Conservation (phyloP, 2,329 filamentous ascomycete genomes). For the Geosmithia flava region DNA sequence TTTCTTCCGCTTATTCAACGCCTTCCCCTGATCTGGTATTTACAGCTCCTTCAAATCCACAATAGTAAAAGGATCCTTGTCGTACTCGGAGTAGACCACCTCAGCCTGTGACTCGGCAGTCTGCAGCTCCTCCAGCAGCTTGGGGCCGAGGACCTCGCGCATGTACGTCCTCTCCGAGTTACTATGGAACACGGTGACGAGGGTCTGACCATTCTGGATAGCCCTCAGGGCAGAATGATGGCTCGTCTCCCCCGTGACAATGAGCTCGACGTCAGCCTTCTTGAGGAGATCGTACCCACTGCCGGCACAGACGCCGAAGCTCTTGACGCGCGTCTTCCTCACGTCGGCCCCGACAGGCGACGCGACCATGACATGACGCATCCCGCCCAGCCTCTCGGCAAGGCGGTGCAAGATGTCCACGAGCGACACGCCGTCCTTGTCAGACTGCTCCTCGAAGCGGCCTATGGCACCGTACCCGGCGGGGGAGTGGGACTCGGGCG, state of each 20-base stretch:
- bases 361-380: conserved; percentile 38
- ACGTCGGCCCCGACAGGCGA: conserved; percentile 34
- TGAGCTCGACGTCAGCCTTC: conserved; percentile 58
- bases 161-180: conserved; percentile 87
- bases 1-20: background rate
- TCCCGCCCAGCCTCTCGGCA: conserved; percentile 55
- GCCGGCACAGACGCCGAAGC: conserved; percentile 80
- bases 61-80: conserved; percentile 82
- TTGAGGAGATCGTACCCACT: conserved; percentile 71
- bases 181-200: conserved; percentile 81
- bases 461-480: conserved; percentile 41
- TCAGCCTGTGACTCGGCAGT: conserved; percentile 36
- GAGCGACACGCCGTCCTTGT: conserved; percentile 18
- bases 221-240: conserved; percentile 87
- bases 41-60: conserved; percentile 35
- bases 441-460: conserved; percentile 18
- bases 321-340: conserved; percentile 36
- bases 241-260: conserved; percentile 86
- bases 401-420: conserved; percentile 36
- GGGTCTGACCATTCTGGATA: conserved; percentile 69
- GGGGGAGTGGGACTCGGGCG: conserved; percentile 29
- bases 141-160: conserved; percentile 52
- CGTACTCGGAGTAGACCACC: conserved; percentile 65
- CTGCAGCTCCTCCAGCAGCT: conserved; percentile 47
- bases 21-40: conserved; percentile 3